A percentile compares a stretch with the other conserved stretches of the same genome.
Conservation (phyloP, 2,329 filamentous ascomycete genomes). For the Chaetomium sp. region DNA sequence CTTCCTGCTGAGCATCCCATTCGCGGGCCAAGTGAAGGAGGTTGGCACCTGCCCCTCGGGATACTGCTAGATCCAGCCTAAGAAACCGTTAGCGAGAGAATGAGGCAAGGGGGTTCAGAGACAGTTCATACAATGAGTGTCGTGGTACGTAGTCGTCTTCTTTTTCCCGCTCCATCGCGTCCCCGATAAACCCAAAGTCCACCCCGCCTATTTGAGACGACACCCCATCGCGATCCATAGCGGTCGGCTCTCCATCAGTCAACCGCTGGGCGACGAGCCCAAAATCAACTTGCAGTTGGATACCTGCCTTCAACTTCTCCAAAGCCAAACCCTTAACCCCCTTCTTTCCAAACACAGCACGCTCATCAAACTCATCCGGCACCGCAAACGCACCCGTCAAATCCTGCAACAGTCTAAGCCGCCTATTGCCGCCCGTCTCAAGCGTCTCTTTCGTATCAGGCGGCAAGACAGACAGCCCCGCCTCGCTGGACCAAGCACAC, state of each 20-base stretch:
- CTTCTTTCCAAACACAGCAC: slow-evolving; percentile 19
- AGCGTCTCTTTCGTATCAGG: slow-evolving; percentile 20
- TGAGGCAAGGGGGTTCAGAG: background rate
- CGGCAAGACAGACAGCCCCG: slow-evolving; percentile 15
- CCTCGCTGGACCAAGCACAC: slow-evolving; percentile 33
- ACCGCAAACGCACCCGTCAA: slow-evolving; percentile 40
- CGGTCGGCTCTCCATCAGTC: background rate
- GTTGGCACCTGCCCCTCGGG: background rate
- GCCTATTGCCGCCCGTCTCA: slow-evolving; percentile 15
- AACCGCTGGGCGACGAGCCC: slow-evolving; percentile 22
- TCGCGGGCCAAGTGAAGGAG: slow-evolving; percentile 29
- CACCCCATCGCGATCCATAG: background rate
- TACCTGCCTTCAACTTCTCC: slow-evolving; percentile 12
- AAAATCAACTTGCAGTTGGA: slow-evolving; percentile 14
- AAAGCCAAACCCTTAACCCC: background rate
- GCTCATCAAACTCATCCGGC: slow-evolving; percentile 47
- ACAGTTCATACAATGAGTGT: slow-evolving; percentile 28
- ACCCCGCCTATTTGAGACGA: background rate
- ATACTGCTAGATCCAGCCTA: slow-evolving; percentile 28
- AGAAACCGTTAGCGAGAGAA: slow-evolving; percentile 12
- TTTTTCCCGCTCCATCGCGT: slow-evolving; percentile 24
- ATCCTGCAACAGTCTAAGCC: slow-evolving; percentile 27
- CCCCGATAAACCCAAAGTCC: slow-evolving; percentile 21
- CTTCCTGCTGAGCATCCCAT: slow-evolving; percentile 28
- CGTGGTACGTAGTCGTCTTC: slow-evolving; percentile 32